A percentile compares a stretch with the other conserved stretches of the same genome.
Evolutionary conservation across 768 basidiomycete species (phyloP).

Genomic region (Inosperma sp.): DNA sequence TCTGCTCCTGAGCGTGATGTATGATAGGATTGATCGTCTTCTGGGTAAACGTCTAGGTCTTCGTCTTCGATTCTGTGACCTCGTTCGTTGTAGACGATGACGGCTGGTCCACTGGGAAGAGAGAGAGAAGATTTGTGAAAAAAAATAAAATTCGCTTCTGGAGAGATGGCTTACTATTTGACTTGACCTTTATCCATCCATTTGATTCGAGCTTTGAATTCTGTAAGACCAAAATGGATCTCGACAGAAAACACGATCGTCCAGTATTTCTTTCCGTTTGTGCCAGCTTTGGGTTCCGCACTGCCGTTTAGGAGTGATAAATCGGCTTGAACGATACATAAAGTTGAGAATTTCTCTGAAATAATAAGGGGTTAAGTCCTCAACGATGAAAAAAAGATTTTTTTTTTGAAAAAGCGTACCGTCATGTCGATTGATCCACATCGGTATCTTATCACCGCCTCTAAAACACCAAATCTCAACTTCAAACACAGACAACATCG

Average conservation of each 20-base stretch:
- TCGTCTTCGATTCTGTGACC: slow-evolving; percentile 72
- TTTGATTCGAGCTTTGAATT: slow-evolving; percentile 78
- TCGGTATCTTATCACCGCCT: slow-evolving; percentile 62
- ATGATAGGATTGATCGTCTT: slow-evolving; percentile 46
- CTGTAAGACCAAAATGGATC: slow-evolving; percentile 78
- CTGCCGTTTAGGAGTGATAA: slow-evolving; percentile 67
- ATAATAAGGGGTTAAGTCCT: background rate
- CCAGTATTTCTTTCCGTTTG: slow-evolving; percentile 70
- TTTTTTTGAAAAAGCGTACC: too few species aligned
- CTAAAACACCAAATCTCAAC: slow-evolving; percentile 84
- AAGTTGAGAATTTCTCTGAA: slow-evolving; percentile 65
- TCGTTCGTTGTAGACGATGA: slow-evolving; percentile 78
- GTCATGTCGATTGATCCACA: slow-evolving; percentile 66
- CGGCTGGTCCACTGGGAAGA: slow-evolving; percentile 75
- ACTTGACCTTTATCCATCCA: slow-evolving; percentile 73
- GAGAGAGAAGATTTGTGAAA: background rate
- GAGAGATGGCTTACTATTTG: slow-evolving; percentile 54
- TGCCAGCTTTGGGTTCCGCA: slow-evolving; percentile 62
- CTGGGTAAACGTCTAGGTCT: slow-evolving; percentile 58
- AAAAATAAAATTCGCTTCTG: background rate
- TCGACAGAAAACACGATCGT: slow-evolving; percentile 81
- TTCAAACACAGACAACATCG: slow-evolving; percentile 74
- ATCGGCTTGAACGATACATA: slow-evolving; percentile 77
- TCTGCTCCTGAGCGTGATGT: slow-evolving; percentile 20
- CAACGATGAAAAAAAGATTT: background rate